These are phyloP conservation scores for Xylaria sp. DNA, from an alignment of 2,329 filamentous ascomycete genomes.

Conservation along the genomic window DNA sequence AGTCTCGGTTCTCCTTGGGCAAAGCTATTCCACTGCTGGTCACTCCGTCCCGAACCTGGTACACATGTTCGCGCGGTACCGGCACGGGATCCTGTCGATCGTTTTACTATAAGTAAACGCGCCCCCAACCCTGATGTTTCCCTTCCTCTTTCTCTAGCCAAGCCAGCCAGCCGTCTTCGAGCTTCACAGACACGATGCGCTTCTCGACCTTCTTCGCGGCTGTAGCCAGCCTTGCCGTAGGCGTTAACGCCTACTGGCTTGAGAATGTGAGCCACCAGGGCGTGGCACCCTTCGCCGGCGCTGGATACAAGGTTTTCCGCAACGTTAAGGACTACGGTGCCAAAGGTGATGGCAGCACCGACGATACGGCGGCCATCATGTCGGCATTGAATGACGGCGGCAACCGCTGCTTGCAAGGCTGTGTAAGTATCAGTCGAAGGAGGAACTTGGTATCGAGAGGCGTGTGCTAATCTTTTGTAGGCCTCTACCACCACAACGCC, in stretches of 20 bases:
- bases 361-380: constrained; percentile 60
- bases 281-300: constrained; percentile 55
- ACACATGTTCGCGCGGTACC: constrained; percentile 26
- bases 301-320: constrained; percentile 58
- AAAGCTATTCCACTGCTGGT: constrained; percentile 32
- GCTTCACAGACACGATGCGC: constrained; percentile 45
- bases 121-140: constrained; percentile 36
- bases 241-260: constrained; percentile 50
- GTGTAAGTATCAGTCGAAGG: constrained; percentile 49
- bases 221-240: constrained; percentile 46
- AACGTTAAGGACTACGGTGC: constrained; percentile 62
- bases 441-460: background rate
- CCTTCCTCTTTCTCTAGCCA: constrained; percentile 30
- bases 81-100: constrained; percentile 32
- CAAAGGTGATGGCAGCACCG: constrained; percentile 57
- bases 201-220: constrained; percentile 48
- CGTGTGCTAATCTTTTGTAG: constrained; percentile 42
- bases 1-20: constrained; percentile 21
- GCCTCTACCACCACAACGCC: constrained; percentile 55
- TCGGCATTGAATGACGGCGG: constrained; percentile 55
- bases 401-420: constrained; percentile 56
- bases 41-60: constrained; percentile 26
- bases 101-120: constrained; percentile 42
- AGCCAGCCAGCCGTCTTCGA: constrained; percentile 29
- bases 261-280: constrained; percentile 55